Base-by-base conservation (phyloP, 164 flowering plant species). In the Stephania japonica region DNA sequence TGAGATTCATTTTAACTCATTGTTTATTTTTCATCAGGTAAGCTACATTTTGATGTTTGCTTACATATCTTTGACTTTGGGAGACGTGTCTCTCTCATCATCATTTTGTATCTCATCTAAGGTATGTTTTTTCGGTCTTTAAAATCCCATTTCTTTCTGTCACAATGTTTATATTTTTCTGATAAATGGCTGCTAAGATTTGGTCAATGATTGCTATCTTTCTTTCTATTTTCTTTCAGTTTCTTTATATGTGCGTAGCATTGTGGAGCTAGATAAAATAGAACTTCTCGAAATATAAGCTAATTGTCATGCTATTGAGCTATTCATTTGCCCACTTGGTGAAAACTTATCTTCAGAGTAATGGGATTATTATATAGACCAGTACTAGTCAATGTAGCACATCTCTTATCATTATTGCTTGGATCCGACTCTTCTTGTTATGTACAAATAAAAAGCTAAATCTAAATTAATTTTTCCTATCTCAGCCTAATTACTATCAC, bases 1-100 rank as follows among this genome's bases (percentile, higher is more conserved):
- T 18, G 63, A 56, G 2, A 56, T 56, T 56, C 63, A 18, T 56
- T 19, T 56, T 16, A 44, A 69, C n/a, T 74, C 59, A 10, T 49
- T 76, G 26, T 43, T 77, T 65, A 64, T 75, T 47, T 79, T 26
- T 61, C 47, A 73, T 77, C 97, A 96, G 99, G 84, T 93, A 80
- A 93, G 99, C 87, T 96, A 96, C 79, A 90, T 96, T 68, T 97
- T 96, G 82, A 93, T 96, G 99, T 96, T 96, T 84, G 98, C 94
- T 66, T 93, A 96, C 77, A 92, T 96, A 81, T 96, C 99, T 49
- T 77, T 93, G 78, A 88, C 97, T 65, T 80, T 96, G 83, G 99
- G 99, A 10, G 98, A 91, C 78, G 64, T 83, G 61, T 87, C 89
- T 79, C 90, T 76, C 65, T 72, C 91, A 53, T 83, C 93, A 74